Evolutionary conservation across 805 yeast species (phyloP).

Genomic region (Wickerhamiella domercqiae): DNA sequence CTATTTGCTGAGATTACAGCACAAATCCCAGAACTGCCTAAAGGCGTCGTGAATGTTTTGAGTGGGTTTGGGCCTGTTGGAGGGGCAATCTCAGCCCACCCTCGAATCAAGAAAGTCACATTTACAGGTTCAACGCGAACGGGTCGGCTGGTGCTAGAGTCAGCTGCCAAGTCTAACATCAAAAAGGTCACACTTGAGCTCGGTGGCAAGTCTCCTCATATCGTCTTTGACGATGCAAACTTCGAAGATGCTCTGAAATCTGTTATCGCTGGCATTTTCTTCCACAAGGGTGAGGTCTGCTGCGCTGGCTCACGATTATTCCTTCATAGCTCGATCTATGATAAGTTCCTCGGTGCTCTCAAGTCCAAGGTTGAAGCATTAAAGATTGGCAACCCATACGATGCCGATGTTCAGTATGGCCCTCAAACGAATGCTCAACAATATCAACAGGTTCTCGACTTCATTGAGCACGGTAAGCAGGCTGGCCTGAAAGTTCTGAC

Average conservation of each 20-base stretch:
- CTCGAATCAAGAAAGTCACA: constrained; percentile 74
- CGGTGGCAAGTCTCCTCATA: constrained; percentile 93
- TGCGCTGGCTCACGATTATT: constrained; percentile 88
- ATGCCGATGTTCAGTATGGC: constrained; percentile 66
- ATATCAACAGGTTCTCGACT: constrained; percentile 59
- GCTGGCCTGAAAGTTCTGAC: constrained; percentile 75
- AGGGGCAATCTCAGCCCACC: constrained; percentile 61
- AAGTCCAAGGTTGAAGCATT: constrained; percentile 33
- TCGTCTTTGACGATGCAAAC: constrained; percentile 76
- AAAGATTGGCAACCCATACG: constrained; percentile 75
- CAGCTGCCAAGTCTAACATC: constrained; percentile 65
- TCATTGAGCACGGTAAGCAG: constrained; percentile 57
- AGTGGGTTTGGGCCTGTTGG: constrained; percentile 86
- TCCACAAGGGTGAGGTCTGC: constrained; percentile 92
- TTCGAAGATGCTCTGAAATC: constrained; percentile 58
- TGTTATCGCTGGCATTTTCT: constrained; percentile 72
- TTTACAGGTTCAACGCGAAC: constrained; percentile 91
- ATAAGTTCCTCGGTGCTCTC: constrained; percentile 51
- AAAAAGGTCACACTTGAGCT: constrained; percentile 88
- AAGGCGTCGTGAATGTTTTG: constrained; percentile 78
- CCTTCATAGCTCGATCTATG: constrained; percentile 74
- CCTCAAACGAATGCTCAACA: constrained; percentile 79
- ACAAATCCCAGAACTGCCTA: constrained; percentile 71
- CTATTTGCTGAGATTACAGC: constrained; percentile 51
- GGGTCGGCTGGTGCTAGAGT: constrained; percentile 69